Evolutionary conservation across 2,329 filamentous ascomycete species (phyloP).

Genomic region (Xylariales sp.): DNA sequence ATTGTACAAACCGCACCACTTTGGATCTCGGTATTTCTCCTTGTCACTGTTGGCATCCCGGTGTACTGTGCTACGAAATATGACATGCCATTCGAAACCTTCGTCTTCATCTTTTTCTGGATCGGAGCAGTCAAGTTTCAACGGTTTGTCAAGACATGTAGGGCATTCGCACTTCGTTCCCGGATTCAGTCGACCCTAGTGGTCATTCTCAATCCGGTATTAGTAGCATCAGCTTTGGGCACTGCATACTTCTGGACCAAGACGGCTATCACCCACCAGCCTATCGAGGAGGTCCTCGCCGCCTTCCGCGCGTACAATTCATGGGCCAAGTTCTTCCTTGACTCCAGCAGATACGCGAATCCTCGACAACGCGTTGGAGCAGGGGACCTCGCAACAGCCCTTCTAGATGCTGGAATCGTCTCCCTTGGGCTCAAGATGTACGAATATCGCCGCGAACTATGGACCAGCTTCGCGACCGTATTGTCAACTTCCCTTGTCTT

Average conservation of each 20-base stretch:
- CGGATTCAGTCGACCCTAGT: conserved; percentile 15
- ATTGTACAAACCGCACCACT: conserved; percentile 20
- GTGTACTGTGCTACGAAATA: conserved; percentile 19
- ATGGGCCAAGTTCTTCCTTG: conserved; percentile 19
- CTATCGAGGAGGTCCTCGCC: conserved; percentile 16
- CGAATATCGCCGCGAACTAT: conserved; percentile 27
- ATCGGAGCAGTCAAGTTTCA: conserved; percentile 21
- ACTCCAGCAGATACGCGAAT: conserved; percentile 11
- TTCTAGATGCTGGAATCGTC: conserved; percentile 27
- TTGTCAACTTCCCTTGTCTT: conserved; percentile 21
- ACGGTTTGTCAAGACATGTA: conserved; percentile 17
- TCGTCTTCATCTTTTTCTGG: conserved; percentile 25
- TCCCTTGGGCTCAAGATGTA: conserved; percentile 30
- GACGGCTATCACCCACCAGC: conserved; percentile 14
- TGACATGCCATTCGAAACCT: conserved; percentile 22
- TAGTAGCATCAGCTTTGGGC: conserved; percentile 22
- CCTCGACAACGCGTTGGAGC: conserved; percentile 20
- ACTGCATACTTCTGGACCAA: conserved; percentile 27
- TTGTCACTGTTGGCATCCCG: conserved; percentile 22
- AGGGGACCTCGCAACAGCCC: conserved; percentile 22
- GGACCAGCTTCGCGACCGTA: conserved; percentile 21
- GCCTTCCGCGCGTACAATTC: conserved; percentile 21
- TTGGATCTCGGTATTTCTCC: conserved; percentile 22
- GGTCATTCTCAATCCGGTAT: conserved; percentile 24
- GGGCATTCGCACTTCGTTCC: conserved; percentile 13